Evolutionary conservation across 1,139 yeast genomes (phyloP).

Genomic region (Suhomyces maxii): DNA sequence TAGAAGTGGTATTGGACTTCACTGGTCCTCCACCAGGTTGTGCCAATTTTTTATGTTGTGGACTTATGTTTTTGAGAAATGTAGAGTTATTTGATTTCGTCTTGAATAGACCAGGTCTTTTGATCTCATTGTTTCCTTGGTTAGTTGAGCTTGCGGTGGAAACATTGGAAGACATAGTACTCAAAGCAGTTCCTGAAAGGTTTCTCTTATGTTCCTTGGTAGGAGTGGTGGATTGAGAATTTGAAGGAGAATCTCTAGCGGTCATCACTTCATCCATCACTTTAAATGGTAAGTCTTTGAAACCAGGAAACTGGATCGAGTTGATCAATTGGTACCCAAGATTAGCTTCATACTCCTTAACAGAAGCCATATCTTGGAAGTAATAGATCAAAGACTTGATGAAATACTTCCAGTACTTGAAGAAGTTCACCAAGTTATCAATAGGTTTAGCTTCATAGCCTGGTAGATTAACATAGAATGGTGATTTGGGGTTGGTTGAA

Average conservation of each 20-base stretch:
- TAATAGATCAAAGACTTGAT: slow-evolving; percentile 62
- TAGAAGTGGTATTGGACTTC: background rate
- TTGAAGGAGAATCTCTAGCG: slow-evolving; percentile 5
- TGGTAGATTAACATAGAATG: slow-evolving; percentile 44
- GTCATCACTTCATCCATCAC: slow-evolving; percentile 12
- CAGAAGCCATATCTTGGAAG: slow-evolving; percentile 60
- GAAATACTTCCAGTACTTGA: slow-evolving; percentile 70
- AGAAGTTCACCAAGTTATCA: slow-evolving; percentile 54
- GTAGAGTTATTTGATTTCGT: slow-evolving; percentile 32
- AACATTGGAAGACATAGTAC: slow-evolving; percentile 2
- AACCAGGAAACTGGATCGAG: slow-evolving; percentile 59
- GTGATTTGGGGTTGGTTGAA: slow-evolving; percentile 35
- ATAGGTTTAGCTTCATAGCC: slow-evolving; percentile 45
- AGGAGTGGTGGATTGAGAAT: slow-evolving; percentile 11
- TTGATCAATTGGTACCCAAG: slow-evolving; percentile 62
- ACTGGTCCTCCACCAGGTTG: background rate
- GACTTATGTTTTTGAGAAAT: slow-evolving; percentile 15
- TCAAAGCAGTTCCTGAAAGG: slow-evolving; percentile 4
- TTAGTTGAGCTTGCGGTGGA: background rate
- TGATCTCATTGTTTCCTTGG: slow-evolving; percentile 7
- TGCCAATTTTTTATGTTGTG: slow-evolving; percentile 2
- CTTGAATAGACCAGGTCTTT: slow-evolving; percentile 35
- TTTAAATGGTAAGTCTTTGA: slow-evolving; percentile 34
- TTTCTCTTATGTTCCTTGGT: slow-evolving; percentile 13
- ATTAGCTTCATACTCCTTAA: slow-evolving; percentile 68